Evolutionary conservation across 371 early-diverging fungal genomes (phyloP).

Genomic region (Mortierella sp.): DNA sequence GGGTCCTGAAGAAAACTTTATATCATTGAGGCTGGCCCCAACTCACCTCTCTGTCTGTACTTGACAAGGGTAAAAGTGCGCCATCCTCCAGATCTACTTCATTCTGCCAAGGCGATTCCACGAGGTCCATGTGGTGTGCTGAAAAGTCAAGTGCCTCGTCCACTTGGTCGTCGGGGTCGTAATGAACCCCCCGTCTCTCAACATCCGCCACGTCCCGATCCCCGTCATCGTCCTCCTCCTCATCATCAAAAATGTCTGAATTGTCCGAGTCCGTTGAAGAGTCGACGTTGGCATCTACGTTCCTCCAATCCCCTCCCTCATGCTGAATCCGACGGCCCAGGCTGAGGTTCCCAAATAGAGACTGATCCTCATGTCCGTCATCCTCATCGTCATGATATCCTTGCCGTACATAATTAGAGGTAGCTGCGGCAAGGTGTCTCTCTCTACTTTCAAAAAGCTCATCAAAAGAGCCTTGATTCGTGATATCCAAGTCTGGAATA

Average conservation of each 20-base stretch:
- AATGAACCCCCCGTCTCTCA: neutral
- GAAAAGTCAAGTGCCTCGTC: constrained; percentile 33
- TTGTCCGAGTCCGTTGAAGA: constrained; percentile 26
- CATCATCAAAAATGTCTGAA: constrained; percentile 26
- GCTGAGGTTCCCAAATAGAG: constrained; percentile 13
- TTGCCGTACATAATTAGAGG: constrained; percentile 8
- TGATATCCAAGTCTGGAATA: constrained; percentile 24
- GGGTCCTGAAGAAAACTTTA: too few species aligned
- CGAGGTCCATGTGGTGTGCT: constrained; percentile 15
- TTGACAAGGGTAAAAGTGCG: neutral
- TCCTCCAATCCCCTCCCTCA: constrained; percentile 18
- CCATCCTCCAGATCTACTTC: constrained; percentile 4
- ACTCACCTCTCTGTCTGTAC: neutral
- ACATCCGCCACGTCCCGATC: neutral
- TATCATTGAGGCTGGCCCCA: too few species aligned
- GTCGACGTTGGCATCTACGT: constrained; percentile 15
- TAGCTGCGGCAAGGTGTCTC: neutral
- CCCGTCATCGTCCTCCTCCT: constrained; percentile 5
- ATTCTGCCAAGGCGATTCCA: constrained; percentile 24
- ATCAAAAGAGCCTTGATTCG: constrained; percentile 10
- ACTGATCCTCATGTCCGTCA: constrained; percentile 24
- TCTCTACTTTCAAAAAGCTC: neutral
- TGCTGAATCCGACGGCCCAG: neutral
- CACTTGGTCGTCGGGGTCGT: neutral
- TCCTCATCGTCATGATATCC: constrained; percentile 20